phyloP scores from a whole-genome alignment of 805 yeast genomes.

The Blastobotrys attinorum region DNA sequence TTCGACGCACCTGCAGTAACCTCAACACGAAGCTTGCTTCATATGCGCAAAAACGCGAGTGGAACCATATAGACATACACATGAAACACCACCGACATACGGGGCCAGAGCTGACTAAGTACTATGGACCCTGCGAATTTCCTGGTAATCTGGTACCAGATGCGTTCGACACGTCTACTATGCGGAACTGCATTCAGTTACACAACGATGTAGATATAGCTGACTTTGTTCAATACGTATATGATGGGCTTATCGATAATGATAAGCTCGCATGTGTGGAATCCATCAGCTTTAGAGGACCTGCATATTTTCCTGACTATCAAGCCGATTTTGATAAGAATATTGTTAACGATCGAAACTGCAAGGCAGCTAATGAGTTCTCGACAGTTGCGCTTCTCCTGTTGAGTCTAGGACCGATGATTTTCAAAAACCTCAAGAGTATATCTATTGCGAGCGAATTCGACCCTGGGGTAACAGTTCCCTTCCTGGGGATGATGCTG shows the following conservation, averaged over 20 bases:
- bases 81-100: neutral
- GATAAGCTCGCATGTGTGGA: neutral
- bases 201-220: neutral
- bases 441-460: neutral
- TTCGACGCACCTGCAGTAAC: neutral
- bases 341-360: neutral
- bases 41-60: neutral
- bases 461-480: neutral
- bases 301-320: neutral
- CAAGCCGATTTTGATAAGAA: neutral
- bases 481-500: neutral
- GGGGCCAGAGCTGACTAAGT: neutral
- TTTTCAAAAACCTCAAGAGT: neutral
- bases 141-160: neutral
- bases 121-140: neutral
- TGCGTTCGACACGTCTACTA: neutral
- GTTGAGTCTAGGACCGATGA: neutral
- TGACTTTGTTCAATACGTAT: neutral
- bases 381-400: neutral
- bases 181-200: neutral
- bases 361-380: neutral
- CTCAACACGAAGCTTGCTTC: neutral
- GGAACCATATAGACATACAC: neutral
- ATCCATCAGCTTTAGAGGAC: neutral
- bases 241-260: neutral